Conservation (phyloP, 75 land plant species). For the Sequoiadendron giganteum region DNA sequence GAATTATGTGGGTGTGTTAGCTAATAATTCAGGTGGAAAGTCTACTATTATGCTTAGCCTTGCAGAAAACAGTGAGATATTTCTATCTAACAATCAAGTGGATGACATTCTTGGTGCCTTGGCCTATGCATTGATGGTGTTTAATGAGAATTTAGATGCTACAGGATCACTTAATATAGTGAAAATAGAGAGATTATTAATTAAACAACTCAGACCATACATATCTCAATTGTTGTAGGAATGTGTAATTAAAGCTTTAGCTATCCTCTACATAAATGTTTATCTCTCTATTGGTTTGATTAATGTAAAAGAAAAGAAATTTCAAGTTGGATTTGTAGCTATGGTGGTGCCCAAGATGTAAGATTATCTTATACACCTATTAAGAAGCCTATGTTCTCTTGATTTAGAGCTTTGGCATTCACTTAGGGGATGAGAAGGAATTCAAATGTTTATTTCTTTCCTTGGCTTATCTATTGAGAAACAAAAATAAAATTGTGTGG, state of each 20-base stretch:
- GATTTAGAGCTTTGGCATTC: slow-evolving; percentile 58
- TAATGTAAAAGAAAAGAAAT: slow-evolving; percentile 76
- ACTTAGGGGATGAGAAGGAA: slow-evolving; percentile 62
- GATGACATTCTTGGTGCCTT: slow-evolving; percentile 87
- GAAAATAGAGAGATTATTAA: slow-evolving; percentile 64
- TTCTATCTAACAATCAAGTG: slow-evolving; percentile 42
- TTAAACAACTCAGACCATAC: slow-evolving; percentile 55
- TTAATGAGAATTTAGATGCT: slow-evolving; percentile 31
- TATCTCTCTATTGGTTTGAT: slow-evolving; percentile 39
- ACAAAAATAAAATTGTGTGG: slow-evolving; percentile 85
- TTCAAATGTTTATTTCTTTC: slow-evolving; percentile 83
- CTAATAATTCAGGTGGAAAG: slow-evolving; percentile 80
- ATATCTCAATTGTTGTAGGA: slow-evolving; percentile 61
- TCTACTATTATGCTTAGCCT: slow-evolving; percentile 61
- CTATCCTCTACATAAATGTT: slow-evolving; percentile 78
- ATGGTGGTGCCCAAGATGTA: slow-evolving; percentile 70
- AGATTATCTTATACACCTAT: slow-evolving; percentile 61
- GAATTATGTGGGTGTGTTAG: slow-evolving; percentile 69
- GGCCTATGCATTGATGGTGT: slow-evolving; percentile 81
- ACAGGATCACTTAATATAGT: slow-evolving; percentile 39
- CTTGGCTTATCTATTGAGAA: slow-evolving; percentile 84
- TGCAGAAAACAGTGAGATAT: slow-evolving; percentile 54
- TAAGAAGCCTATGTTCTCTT: slow-evolving; percentile 55
- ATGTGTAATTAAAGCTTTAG: slow-evolving; percentile 77
- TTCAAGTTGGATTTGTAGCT: slow-evolving; percentile 80